These are phyloP conservation scores for Lecanoromycetidae sp. DNA, from an alignment of 2,329 filamentous ascomycete genomes.

Conservation along the genomic window DNA sequence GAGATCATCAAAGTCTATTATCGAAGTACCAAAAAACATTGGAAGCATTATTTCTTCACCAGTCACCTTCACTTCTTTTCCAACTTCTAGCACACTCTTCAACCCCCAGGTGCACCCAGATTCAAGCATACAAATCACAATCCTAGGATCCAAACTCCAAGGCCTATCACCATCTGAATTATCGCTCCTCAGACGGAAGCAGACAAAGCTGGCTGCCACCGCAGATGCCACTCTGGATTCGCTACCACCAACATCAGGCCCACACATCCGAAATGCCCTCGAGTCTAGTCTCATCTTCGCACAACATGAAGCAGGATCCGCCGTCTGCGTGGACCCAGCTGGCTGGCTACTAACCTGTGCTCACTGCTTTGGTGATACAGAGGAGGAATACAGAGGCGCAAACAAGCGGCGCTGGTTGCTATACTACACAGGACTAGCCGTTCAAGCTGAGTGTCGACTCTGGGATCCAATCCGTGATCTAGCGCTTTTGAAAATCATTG, in stretches of 20 bases:
- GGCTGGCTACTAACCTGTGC: conserved; percentile 41
- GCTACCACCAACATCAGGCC: background rate
- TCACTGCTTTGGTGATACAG: conserved; percentile 38
- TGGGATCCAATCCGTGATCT: conserved; percentile 37
- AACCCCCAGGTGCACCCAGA: too few species aligned
- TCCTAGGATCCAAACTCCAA: background rate
- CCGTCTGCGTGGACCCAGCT: conserved; percentile 35
- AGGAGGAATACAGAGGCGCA: conserved; percentile 24
- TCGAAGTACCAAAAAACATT: too few species aligned
- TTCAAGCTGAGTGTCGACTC: conserved; percentile 30
- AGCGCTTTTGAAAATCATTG: conserved; percentile 34
- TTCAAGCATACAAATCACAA: too few species aligned
- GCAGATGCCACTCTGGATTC: background rate
- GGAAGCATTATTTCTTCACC: too few species aligned
- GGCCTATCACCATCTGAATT: background rate
- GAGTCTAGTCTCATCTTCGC: conserved; percentile 33
- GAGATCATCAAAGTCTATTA: too few species aligned
- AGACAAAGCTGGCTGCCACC: background rate
- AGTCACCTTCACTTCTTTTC: too few species aligned
- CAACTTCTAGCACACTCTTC: too few species aligned
- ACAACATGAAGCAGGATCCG: conserved; percentile 39
- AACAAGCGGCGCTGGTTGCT: conserved; percentile 31
- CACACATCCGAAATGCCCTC: background rate
- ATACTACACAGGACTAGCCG: conserved; percentile 30
- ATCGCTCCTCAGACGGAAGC: conserved; percentile 6